Evolutionary conservation across 2,329 filamentous ascomycete genomes (phyloP).

Genomic region (Talaromyces sp.): DNA sequence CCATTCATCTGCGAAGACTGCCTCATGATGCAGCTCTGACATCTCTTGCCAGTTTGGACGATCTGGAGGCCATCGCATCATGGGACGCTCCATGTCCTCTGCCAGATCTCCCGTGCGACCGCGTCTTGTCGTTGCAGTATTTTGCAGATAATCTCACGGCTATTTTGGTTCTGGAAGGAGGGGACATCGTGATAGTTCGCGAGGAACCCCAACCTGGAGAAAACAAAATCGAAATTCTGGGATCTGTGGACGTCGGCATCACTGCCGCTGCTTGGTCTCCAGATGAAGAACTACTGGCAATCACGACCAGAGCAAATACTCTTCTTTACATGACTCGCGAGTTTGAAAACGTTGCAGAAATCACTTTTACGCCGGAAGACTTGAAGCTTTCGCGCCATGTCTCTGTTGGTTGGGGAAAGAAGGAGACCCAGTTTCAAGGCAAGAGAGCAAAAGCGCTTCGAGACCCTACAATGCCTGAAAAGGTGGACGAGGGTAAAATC

Average conservation of each 20-base stretch:
- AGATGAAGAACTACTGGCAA: conserved; percentile 82
- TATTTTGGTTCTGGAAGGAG: conserved; percentile 79
- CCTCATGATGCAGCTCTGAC: conserved; percentile 30
- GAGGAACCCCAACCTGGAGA: conserved; percentile 62
- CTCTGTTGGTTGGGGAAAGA: conserved; percentile 96
- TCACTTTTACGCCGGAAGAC: conserved; percentile 67
- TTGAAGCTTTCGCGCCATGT: conserved; percentile 87
- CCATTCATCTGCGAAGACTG: conserved; percentile 65
- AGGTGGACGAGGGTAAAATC: conserved; percentile 73
- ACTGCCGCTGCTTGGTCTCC: conserved; percentile 87
- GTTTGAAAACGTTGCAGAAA: conserved; percentile 77
- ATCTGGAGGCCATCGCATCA: conserved; percentile 58
- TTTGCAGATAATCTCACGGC: conserved; percentile 73
- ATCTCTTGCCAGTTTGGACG: conserved; percentile 33
- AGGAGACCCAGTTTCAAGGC: conserved; percentile 95
- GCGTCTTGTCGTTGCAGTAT: conserved; percentile 72
- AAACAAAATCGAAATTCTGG: conserved; percentile 88
- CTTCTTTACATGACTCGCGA: conserved; percentile 87
- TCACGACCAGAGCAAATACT: conserved; percentile 73
- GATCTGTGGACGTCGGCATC: conserved; percentile 88
- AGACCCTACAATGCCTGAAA: conserved; percentile 92
- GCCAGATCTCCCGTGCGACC: conserved; percentile 69
- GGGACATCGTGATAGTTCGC: conserved; percentile 81
- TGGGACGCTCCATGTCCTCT: conserved; percentile 84
- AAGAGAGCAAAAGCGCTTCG: conserved; percentile 78